Percentiles rank a stretch among this genome's conserved stretches.
phyloP scores from a whole-genome alignment of 768 basidiomycete species.

The Sarcodon sp. region DNA sequence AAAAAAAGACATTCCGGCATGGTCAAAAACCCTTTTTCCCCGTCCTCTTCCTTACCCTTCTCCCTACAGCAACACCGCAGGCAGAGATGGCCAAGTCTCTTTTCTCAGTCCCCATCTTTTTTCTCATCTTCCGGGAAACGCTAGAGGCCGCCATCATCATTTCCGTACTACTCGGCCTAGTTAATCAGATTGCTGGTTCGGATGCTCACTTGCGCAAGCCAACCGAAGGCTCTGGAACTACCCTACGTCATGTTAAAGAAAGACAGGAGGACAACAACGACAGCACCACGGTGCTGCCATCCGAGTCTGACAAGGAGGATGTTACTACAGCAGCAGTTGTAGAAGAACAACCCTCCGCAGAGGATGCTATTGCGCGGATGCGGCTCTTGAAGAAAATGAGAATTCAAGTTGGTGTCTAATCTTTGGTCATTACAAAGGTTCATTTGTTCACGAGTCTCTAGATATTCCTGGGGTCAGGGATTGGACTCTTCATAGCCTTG shows the following conservation, averaged over 20 bases:
- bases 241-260: neutral
- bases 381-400: constrained; percentile 56
- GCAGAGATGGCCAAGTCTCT: neutral
- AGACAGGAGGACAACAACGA: constrained; percentile 11
- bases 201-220: constrained; percentile 2
- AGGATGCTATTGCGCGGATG: constrained; percentile 10
- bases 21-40: neutral
- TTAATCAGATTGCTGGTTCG: constrained; percentile 59
- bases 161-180: constrained; percentile 82
- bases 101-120: constrained; percentile 89
- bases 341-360: constrained; percentile 2
- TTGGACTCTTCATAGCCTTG: constrained; percentile 70
- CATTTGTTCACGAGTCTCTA: constrained; percentile 14
- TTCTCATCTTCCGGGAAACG: constrained; percentile 93
- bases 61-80: neutral
- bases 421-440: neutral
- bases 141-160: constrained; percentile 89
- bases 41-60: neutral
- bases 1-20: neutral
- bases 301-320: constrained; percentile 10
- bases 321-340: neutral
- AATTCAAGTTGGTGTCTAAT: constrained; percentile 32
- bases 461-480: constrained; percentile 64
- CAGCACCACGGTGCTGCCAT: constrained; percentile 2
- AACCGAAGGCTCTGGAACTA: neutral